These are phyloP conservation scores for Blakeslea trispora DNA, from an alignment of 371 early-diverging fungal species.

Conservation along the genomic window DNA sequence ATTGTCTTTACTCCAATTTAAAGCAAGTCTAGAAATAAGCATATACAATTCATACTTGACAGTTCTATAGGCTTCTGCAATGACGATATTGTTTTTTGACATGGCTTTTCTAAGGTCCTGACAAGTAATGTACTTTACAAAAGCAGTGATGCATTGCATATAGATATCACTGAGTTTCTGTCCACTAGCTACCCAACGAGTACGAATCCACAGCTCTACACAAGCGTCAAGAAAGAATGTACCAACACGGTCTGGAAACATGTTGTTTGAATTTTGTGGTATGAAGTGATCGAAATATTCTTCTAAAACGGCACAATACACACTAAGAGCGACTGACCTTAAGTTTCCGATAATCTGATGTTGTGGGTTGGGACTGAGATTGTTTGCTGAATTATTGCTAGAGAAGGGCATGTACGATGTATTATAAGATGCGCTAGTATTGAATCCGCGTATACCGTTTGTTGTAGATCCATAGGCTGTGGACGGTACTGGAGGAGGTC, in stretches of 20 bases:
- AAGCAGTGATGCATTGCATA: slow-evolving; percentile 25
- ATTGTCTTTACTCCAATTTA: slow-evolving; percentile 37
- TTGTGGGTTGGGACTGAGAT: background rate
- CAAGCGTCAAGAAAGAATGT: slow-evolving; percentile 35
- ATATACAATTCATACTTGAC: slow-evolving; percentile 31
- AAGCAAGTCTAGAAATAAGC: slow-evolving; percentile 33
- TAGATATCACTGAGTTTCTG: slow-evolving; percentile 21
- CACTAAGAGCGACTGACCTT: slow-evolving; percentile 19
- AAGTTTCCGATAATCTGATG: slow-evolving; percentile 9
- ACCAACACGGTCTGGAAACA: slow-evolving; percentile 11
- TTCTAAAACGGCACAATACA: slow-evolving; percentile 23
- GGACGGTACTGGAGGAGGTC: background rate
- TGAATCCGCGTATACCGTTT: background rate
- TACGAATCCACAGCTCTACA: slow-evolving; percentile 41
- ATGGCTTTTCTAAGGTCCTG: slow-evolving; percentile 27
- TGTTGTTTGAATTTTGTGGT: slow-evolving; percentile 6
- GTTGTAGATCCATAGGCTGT: slow-evolving; percentile 5
- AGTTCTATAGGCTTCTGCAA: slow-evolving; percentile 11
- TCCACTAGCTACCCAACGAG: slow-evolving; percentile 23
- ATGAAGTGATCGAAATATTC: slow-evolving; percentile 26
- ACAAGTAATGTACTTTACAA: slow-evolving; percentile 31
- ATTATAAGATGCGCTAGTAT: too few species aligned
- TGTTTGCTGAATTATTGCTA: background rate
- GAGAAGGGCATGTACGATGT: too few species aligned
- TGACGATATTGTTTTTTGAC: background rate